Conservation (phyloP, 116 monocot species). For the Dioscorea cayenensis region DNA sequence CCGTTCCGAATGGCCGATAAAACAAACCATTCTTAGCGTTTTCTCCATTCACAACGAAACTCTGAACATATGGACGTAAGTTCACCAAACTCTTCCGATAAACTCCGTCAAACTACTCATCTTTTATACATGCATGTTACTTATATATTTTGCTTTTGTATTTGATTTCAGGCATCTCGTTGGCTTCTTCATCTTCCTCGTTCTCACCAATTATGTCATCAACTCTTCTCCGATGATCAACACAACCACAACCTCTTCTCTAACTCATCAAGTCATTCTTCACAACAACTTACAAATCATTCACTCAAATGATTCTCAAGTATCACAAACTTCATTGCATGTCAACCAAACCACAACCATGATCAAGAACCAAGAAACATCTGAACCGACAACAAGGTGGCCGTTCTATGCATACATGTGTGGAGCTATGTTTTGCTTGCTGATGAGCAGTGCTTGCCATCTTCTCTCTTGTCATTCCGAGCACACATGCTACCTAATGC, state of each 20-base stretch:
- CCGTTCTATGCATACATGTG: too few relatives aligned
- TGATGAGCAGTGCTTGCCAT: background rate
- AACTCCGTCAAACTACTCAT: background rate
- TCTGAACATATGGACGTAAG: constrained; percentile 20
- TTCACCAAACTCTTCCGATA: background rate
- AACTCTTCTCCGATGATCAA: background rate
- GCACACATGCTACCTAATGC: background rate
- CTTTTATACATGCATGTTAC: background rate
- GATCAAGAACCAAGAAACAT: too few relatives aligned
- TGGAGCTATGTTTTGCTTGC: too few relatives aligned
- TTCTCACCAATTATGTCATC: constrained; percentile 1
- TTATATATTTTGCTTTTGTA: background rate
- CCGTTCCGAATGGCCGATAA: constrained; percentile 14
- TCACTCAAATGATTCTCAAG: too few relatives aligned
- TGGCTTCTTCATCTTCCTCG: constrained; percentile 17
- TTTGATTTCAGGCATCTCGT: constrained; percentile 14
- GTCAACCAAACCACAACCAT: too few relatives aligned
- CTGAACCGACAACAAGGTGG: too few relatives aligned
- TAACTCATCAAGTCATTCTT: too few relatives aligned
- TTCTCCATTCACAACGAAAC: constrained; percentile 20
- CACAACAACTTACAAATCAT: too few relatives aligned
- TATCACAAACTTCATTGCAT: too few relatives aligned
- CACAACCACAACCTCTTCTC: background rate
- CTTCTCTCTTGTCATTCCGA: background rate
- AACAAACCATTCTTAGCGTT: constrained; percentile 12